Evolutionary conservation across 768 basidiomycete genomes (phyloP).

Genomic region (Tephrocybe sp.): DNA sequence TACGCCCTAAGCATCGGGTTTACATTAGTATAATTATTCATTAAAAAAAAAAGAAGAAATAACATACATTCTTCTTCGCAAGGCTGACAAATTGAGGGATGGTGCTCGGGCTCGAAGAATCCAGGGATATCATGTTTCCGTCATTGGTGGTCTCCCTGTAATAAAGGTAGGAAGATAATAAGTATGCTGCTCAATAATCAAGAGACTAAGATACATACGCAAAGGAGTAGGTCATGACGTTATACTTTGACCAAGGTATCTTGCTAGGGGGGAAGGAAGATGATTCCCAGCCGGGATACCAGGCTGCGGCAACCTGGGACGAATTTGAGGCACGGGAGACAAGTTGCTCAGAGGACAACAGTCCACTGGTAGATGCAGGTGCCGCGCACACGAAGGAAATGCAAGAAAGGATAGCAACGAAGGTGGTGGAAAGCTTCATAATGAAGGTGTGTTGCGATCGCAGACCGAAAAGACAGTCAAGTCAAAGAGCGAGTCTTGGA

Average conservation of each 20-base stretch:
- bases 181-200: neutral
- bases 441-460: too few relatives aligned
- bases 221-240: constrained; percentile 43
- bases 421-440: neutral
- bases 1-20: constrained; percentile 38
- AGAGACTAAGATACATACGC: constrained; percentile 32
- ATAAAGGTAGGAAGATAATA: neutral
- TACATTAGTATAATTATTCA: neutral
- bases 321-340: neutral
- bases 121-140: constrained; percentile 24
- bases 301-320: constrained; percentile 43
- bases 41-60: neutral
- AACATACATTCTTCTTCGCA: constrained; percentile 39
- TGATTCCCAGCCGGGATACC: constrained; percentile 54
- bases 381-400: constrained; percentile 23
- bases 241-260: constrained; percentile 57
- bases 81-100: constrained; percentile 55
- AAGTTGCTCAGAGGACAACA: constrained; percentile 23
- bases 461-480: too few relatives aligned
- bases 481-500: too few relatives aligned
- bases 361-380: constrained; percentile 24
- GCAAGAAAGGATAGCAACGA: constrained; percentile 20
- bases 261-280: constrained; percentile 34
- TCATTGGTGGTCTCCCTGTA: constrained; percentile 36
- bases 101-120: constrained; percentile 28